These are phyloP conservation scores for Pelargonium fulgidum DNA, from an alignment of 441 rosid genomes.

Conservation along the genomic window DNA sequence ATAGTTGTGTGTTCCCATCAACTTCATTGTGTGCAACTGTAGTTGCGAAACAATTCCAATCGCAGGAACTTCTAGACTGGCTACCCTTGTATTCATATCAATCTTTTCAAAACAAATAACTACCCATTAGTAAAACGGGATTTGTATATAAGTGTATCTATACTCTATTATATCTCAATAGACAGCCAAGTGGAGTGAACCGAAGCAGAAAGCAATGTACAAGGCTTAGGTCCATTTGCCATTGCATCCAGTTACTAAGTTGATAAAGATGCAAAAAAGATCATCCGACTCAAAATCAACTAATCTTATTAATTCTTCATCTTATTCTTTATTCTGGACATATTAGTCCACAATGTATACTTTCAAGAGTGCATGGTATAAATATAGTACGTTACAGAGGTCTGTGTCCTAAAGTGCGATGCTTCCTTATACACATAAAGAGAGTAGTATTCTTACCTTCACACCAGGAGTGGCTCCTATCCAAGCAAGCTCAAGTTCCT, in stretches of 20 bases:
- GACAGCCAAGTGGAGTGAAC: too few relatives aligned
- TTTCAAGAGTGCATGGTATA: neutral
- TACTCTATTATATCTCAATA: neutral
- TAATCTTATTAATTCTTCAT: neutral
- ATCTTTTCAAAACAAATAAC: conserved; percentile 22
- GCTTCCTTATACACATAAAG: neutral
- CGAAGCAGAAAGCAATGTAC: too few relatives aligned
- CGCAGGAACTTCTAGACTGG: conserved; percentile 27
- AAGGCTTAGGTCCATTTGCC: too few relatives aligned
- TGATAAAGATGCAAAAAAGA: neutral
- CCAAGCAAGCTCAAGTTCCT: conserved; percentile 33
- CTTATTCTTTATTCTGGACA: neutral
- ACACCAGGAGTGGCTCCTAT: conserved; percentile 30
- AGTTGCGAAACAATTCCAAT: conserved; percentile 26
- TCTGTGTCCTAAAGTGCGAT: neutral
- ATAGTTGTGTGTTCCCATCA: conserved; percentile 28
- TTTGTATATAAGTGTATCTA: neutral
- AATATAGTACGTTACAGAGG: conserved; percentile 1
- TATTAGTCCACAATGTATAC: neutral
- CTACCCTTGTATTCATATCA: conserved; percentile 24
- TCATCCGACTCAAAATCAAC: neutral
- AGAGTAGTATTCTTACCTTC: conserved; percentile 21
- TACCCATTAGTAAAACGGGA: neutral
- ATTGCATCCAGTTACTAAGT: too few relatives aligned
- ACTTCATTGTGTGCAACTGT: conserved; percentile 23